A percentile compares a stretch with the other conserved stretches of the same genome.
Conservation (phyloP, 2,329 filamentous ascomycete species). For the Aspergillus brasiliensis region DNA sequence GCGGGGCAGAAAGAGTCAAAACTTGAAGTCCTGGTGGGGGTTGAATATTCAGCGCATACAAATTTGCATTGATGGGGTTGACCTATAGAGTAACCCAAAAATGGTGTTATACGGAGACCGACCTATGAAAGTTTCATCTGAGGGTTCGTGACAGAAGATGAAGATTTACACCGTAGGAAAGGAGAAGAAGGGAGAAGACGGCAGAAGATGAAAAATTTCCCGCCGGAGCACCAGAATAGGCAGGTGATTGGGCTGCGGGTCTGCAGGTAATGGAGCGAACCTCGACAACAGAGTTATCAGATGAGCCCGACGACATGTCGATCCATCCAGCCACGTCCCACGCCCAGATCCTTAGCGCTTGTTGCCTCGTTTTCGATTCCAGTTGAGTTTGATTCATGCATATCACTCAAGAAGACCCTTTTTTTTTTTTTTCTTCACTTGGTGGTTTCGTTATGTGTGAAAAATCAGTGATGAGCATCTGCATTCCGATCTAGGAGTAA, state of each 20-base stretch:
- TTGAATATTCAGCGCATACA: no score
- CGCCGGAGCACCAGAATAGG: not conserved
- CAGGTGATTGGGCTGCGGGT: constrained; percentile 7
- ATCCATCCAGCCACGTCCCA: constrained; percentile 10
- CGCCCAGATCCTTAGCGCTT: constrained; percentile 5
- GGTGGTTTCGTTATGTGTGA: not conserved
- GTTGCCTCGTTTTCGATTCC: not conserved
- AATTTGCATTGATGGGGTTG: not conserved
- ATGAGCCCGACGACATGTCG: constrained; percentile 7
- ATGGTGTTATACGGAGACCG: not conserved
- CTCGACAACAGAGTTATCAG: constrained; percentile 15
- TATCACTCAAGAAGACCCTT: not conserved
- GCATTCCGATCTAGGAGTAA: no score
- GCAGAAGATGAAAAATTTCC: not conserved
- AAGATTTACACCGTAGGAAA: not conserved
- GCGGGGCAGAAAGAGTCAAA: no score
- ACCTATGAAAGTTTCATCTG: not conserved
- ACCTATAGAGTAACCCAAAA: not conserved
- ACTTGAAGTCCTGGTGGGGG: no score
- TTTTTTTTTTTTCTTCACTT: not conserved
- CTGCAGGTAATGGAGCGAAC: not conserved
- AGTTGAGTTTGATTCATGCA: not conserved
- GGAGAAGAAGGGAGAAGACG: not conserved
- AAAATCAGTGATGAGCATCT: no score
- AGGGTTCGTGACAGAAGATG: not conserved